Base-by-base conservation (phyloP, 129 eudicot species). In the Sambucus nigra region DNA sequence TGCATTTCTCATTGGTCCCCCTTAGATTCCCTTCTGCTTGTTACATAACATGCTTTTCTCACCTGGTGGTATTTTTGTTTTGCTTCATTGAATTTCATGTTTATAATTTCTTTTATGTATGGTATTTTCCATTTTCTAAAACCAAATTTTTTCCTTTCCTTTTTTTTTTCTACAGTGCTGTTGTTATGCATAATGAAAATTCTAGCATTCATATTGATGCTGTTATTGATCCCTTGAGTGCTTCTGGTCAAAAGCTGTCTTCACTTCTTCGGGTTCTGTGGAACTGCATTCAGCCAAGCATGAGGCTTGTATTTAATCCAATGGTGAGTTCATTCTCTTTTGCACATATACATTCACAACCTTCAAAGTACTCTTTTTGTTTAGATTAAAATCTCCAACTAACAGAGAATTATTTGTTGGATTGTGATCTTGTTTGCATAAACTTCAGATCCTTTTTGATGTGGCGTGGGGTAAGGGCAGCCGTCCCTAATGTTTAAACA, bases 161-260 rank as follows among this genome's bases (percentile, higher is more conserved):
- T 10, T n/a, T 19, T 18, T 60, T 60, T 25, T 31, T 66, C 7
- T 7, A 32, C 79, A 89, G 97, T 81, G 97, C 95, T 62, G 88
- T 79, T 53, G 58, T 78, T 61, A 52, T 84, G 59, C 64, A 80
- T 24, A 65, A 72, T 47, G 78, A 85, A 64, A 61, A 78, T 45
- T 71, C 93, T 5, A 75, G 82, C 73, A 76, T 89, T 63, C 95
- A 89, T 66, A 81, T 89, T 49, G 97, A 89, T 61, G 97, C 95
- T 51, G 97, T 89, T 44, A 68, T 89, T 69, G 97, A 89, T 60
- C 97, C 97, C 32, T 71, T 89, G 81, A 89, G 97, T 69, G 58
- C 95, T 57, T 81, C 97, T 50, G 97, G 94, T 53, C 97, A 89
- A 65, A 89, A 81, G 79, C 63, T 84, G 55, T 51, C 97, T 55